Evolutionary conservation across 176 grass and related monocot genomes (phyloP).

Genomic region (Eragrostis curvula): DNA sequence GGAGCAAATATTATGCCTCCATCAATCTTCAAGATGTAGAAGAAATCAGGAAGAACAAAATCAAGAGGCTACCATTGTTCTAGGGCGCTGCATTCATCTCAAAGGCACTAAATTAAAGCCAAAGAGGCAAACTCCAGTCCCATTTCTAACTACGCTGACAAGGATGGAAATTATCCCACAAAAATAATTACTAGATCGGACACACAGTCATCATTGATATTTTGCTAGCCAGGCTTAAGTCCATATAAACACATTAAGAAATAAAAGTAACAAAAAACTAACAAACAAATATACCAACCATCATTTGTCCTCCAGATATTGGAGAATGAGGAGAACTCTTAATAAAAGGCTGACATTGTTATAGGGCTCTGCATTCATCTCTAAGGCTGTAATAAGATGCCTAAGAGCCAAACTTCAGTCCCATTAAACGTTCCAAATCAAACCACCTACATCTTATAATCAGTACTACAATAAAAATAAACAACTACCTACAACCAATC

Average conservation of each 20-base stretch:
- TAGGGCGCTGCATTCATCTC: slow-evolving; percentile 85
- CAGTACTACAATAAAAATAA: neutral
- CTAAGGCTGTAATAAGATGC: slow-evolving; percentile 45
- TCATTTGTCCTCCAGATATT: neutral
- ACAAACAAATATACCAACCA: slow-evolving; percentile 14
- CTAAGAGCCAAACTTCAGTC: slow-evolving; percentile 78
- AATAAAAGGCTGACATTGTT: slow-evolving; percentile 38
- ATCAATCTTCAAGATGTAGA: slow-evolving; percentile 2
- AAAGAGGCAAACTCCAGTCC: slow-evolving; percentile 87
- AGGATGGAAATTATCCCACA: neutral
- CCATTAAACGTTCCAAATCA: slow-evolving; percentile 17
- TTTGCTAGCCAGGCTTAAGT: no score
- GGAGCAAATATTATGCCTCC: neutral
- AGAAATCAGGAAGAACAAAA: slow-evolving; percentile 32
- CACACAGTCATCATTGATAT: neutral
- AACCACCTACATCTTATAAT: neutral
- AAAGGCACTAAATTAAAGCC: slow-evolving; percentile 60
- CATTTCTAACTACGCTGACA: neutral
- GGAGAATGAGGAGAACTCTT: slow-evolving; percentile 30
- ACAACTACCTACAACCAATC: neutral
- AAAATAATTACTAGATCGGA: no score
- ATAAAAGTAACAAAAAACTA: neutral
- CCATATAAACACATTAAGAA: no score
- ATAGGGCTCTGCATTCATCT: slow-evolving; percentile 84
- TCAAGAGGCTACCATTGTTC: slow-evolving; percentile 28